Evolutionary conservation across 2,329 filamentous ascomycete genomes (phyloP), one percentile per base, ranked within the genome.

Genomic region (Hypoxylon sp.): DNA sequence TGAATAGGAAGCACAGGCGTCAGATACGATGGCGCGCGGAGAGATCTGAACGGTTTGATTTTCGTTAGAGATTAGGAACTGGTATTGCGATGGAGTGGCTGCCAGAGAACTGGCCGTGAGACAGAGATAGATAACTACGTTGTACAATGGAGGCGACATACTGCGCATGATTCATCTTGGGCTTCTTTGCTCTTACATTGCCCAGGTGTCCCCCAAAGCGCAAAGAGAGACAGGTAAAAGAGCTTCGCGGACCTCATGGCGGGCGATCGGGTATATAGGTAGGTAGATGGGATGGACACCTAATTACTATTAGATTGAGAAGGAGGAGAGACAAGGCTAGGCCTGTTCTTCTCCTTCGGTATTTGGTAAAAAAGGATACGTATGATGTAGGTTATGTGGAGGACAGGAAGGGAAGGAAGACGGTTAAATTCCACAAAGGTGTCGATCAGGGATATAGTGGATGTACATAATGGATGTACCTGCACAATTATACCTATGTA

Each of bases 1-100:
- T 60, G 90, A 90, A 80, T 97, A 99, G 60, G 95, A 97, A 67
- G 93, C 93, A 81, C 96, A 98, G 51, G 96, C 94, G 79, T 99
- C 96, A 45, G 91, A 92, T 37, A 99, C 94, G 75, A 96, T 96
- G 66, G 93, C 88, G 71, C 90, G 90, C 16, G 94, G 93, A 43
- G 96, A 93, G 73, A 97, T 92, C 93, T 97, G 83, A 68, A 74
- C 73, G 46, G 69, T 63, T 61, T 68, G 66, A 55, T 66, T 67
- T 61, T 68, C 43, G 76, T 85, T 80, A 85, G 82, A 79, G 63
- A 74, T n/a, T 50, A 69, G 48, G n/a, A 72, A 70, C 47, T 69
- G 65, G 54, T 54, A 65, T 56, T 57, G 69, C 56, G 72, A 67
- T 53, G 68, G 47, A 32, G 60, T 63, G 52, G 63, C 57, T 51